Evolutionary conservation across 345 rosid genomes (phyloP), one percentile per base, ranked within the genome.

Genomic region (Kandelia obovata): DNA sequence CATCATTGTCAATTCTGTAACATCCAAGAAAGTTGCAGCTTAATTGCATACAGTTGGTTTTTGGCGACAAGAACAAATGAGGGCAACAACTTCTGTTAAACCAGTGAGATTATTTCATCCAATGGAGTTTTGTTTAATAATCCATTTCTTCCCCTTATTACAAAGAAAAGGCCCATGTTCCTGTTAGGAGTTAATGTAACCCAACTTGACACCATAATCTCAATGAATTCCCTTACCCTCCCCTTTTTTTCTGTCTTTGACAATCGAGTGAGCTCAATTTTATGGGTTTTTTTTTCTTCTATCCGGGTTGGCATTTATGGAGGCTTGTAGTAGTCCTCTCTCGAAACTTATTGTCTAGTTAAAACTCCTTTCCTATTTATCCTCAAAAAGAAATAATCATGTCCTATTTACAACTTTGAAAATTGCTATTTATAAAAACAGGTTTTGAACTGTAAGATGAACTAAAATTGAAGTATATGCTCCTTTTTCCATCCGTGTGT

Each of bases 11-110:
- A 95, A 95, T 82, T 92, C 96, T 16, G 92, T 84, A 75, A 90
- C 89, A 61, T 81, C 89, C 15, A 92, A 92, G 89, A 95, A 88
- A 84, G 96, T 90, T 72, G 85, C 91, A 62, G 98, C 92, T 57
- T 95, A 79, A 92, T 80, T 71, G 10, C 43, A 51, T 53, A 21
- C 21, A 47, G 49, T 34, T 35, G 27, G 73, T 47, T 53, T 35
- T 65, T 53, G 60, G 51, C 52, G 32, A 61, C 27, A 21, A 17
- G 47, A 21, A 35, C 49, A 35, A 74, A 61, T 64, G 69, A 75
- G 39, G 68, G 62, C 46, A 61, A 63, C 67, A 58, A 8, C 59
- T 70, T 60, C 64, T 31, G 62, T 68, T 55, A 28, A 73, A 25
- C 49, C 52, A 21, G 34, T 34, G 64, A 67, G 39, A 37, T 34